Evolutionary conservation across 169 alveolate genomes (phyloP).

Genomic region (Plasmodium reichenowi): DNA sequence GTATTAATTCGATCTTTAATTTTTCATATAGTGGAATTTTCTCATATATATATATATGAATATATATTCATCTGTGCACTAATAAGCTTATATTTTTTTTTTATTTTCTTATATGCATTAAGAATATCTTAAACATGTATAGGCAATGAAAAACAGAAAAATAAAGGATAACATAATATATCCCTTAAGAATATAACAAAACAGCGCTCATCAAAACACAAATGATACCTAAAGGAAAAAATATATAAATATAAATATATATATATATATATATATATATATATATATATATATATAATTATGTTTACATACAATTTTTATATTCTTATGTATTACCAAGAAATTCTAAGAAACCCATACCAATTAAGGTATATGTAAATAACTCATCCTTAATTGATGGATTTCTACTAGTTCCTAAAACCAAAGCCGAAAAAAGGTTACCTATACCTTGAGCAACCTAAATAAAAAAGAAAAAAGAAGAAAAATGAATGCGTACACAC

Average conservation of each 20-base stretch:
- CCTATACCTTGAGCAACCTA: slow-evolving; percentile 93
- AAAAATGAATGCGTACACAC: neutral
- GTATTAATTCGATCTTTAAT: too few species aligned
- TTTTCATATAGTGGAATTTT: too few species aligned
- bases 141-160: too few species aligned
- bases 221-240: slow-evolving; percentile 78
- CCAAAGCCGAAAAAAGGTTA: slow-evolving; percentile 92
- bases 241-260: neutral
- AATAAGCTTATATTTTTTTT: too few species aligned
- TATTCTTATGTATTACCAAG: slow-evolving; percentile 77
- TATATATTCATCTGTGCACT: too few species aligned
- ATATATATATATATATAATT: too few species aligned
- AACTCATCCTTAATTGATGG: slow-evolving; percentile 92
- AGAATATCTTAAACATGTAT: too few species aligned
- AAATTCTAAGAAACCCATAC: slow-evolving; percentile 94
- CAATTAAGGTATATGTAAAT: slow-evolving; percentile 92
- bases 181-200: slow-evolving; percentile 86
- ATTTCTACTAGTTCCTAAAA: slow-evolving; percentile 92
- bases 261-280: too few species aligned
- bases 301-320: too few species aligned
- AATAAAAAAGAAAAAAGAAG: neutral
- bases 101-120: too few species aligned
- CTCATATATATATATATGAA: too few species aligned
- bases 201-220: slow-evolving; percentile 92
- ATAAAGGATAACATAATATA: too few species aligned